Conservation (phyloP, 1,139 yeast genomes). For the Groenewaldozyma auringiensis region DNA sequence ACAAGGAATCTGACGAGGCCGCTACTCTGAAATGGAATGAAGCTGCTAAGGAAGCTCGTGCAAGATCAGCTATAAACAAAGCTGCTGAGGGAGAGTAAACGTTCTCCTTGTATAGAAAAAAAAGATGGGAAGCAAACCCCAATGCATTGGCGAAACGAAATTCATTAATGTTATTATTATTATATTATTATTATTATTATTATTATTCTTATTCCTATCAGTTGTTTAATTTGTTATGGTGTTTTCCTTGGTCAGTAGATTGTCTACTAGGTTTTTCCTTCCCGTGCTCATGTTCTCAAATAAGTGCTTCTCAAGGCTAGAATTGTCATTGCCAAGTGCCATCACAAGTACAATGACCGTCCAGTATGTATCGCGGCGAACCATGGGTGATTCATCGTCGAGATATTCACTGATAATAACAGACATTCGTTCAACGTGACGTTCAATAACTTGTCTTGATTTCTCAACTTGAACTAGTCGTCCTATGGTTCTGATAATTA, state of each 20-base stretch:
- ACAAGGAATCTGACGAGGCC: slow-evolving; percentile 28
- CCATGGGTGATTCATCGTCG: slow-evolving; percentile 20
- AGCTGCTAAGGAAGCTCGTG: slow-evolving; percentile 34
- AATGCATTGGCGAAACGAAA: too few relatives aligned
- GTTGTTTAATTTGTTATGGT: neutral
- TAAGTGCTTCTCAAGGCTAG: slow-evolving; percentile 13
- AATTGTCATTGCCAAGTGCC: slow-evolving; percentile 6
- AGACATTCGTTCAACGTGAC: neutral
- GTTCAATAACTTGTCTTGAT: neutral
- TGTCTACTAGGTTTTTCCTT: slow-evolving; percentile 25
- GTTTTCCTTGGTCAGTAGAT: slow-evolving; percentile 14
- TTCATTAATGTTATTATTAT: neutral
- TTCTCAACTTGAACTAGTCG: neutral
- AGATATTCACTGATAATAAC: slow-evolving; percentile 11
- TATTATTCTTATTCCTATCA: neutral
- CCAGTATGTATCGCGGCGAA: slow-evolving; percentile 28
- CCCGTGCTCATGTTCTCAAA: slow-evolving; percentile 22
- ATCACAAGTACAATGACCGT: slow-evolving; percentile 17
- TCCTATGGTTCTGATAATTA: slow-evolving; percentile 1
- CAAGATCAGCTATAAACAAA: slow-evolving; percentile 23
- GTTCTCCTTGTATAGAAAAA: neutral
- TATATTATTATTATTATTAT: slow-evolving; percentile 3
- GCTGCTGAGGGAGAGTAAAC: slow-evolving; percentile 16
- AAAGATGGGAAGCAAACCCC: neutral
- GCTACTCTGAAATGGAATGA: slow-evolving; percentile 33